A percentile compares a stretch with the other conserved stretches of the same genome.
Evolutionary conservation across 1,284 basidiomycete species (phyloP).

Genomic region (Boletus sp.): DNA sequence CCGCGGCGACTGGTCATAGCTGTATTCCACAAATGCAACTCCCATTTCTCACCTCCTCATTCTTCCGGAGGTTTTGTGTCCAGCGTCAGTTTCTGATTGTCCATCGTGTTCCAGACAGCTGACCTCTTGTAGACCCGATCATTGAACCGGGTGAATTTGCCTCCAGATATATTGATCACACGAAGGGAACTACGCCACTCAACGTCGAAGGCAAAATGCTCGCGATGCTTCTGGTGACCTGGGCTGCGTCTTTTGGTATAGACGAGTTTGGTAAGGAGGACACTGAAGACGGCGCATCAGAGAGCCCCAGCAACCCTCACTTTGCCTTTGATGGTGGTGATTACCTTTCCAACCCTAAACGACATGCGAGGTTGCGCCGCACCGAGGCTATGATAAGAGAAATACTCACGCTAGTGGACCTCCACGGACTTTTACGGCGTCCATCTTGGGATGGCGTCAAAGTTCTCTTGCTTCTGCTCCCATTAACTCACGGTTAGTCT

Average conservation of each 20-base stretch:
- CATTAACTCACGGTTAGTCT: constrained; percentile 70
- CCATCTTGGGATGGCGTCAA: constrained; percentile 85
- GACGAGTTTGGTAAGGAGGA: constrained; percentile 62
- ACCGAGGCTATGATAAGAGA: constrained; percentile 63
- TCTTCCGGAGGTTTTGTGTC: constrained; percentile 76
- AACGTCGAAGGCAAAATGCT: constrained; percentile 60
- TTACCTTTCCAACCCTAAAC: constrained; percentile 22
- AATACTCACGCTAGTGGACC: constrained; percentile 73
- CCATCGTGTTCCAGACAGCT: not conserved
- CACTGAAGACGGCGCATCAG: constrained; percentile 19
- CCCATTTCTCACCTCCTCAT: constrained; percentile 78
- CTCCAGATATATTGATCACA: constrained; percentile 59
- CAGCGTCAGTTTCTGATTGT: constrained; percentile 57
- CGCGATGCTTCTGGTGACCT: constrained; percentile 70
- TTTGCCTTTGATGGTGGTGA: constrained; percentile 16
- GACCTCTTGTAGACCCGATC: constrained; percentile 52
- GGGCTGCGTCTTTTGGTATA: constrained; percentile 83
- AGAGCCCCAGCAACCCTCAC: constrained; percentile 15
- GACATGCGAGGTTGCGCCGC: constrained; percentile 22
- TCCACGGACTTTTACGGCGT: constrained; percentile 71
- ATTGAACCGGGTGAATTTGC: constrained; percentile 74
- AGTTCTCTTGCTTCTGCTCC: constrained; percentile 70
- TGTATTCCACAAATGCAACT: constrained; percentile 67
- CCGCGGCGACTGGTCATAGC: constrained; percentile 26
- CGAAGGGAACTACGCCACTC: constrained; percentile 54